These are phyloP conservation scores for Fusarium tupiense DNA, from an alignment of 2,329 filamentous ascomycete genomes.

Conservation along the genomic window DNA sequence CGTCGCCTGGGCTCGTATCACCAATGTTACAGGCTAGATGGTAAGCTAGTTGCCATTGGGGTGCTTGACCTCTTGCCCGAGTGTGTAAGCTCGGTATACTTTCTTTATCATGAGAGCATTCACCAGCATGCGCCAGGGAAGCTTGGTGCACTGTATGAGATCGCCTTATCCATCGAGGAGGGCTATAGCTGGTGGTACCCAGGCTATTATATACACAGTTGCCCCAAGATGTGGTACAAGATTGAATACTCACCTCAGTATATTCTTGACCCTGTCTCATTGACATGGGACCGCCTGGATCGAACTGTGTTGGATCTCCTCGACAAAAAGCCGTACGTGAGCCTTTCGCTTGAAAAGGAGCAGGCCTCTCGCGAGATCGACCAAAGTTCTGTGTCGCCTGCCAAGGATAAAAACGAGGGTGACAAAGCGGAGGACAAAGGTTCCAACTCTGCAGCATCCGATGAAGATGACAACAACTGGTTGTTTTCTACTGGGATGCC, in stretches of 20 bases:
- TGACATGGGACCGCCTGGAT: conserved; percentile 70
- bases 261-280: conserved; percentile 74
- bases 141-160: conserved; percentile 77
- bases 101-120: conserved; percentile 81
- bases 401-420: background rate
- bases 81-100: conserved; percentile 84
- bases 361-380: background rate
- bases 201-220: conserved; percentile 83
- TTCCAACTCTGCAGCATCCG: conserved; percentile 8
- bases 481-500: conserved; percentile 74
- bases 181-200: conserved; percentile 83
- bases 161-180: conserved; percentile 72
- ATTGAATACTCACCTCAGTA: conserved; percentile 80
- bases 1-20: conserved; percentile 77
- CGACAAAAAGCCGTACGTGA: conserved; percentile 67
- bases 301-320: conserved; percentile 58
- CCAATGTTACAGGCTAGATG: conserved; percentile 83
- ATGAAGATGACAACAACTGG: conserved; percentile 31
- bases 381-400: background rate
- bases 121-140: conserved; percentile 78
- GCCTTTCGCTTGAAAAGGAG: conserved; percentile 53
- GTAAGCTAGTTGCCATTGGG: conserved; percentile 77
- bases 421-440: conserved; percentile 2
- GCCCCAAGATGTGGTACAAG: conserved; percentile 87
- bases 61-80: conserved; percentile 81